Conservation (phyloP, 192 early-diverging fungal species). For the Mortierella claussenii region DNA sequence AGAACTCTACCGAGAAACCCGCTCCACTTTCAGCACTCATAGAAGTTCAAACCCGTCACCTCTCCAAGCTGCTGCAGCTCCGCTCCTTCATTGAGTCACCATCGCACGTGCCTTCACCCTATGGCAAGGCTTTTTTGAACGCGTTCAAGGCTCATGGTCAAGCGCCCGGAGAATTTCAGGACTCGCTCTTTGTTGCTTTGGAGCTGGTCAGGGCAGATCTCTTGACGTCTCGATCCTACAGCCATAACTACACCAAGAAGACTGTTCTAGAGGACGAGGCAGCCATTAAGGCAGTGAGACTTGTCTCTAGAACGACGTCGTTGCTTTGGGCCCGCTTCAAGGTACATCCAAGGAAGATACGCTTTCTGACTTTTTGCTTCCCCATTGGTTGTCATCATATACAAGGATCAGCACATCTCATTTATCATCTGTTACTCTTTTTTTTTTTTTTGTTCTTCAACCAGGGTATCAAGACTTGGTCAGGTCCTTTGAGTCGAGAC, state of each 20-base stretch:
- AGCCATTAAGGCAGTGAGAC: constrained; percentile 45
- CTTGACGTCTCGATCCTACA: constrained; percentile 59
- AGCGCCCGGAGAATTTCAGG: constrained; percentile 47
- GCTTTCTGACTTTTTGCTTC: no score
- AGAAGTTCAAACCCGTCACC: constrained; percentile 27
- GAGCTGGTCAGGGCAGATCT: constrained; percentile 62
- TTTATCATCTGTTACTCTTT: not conserved
- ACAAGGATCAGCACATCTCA: not conserved
- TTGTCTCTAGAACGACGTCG: constrained; percentile 63
- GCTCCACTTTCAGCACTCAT: constrained; percentile 12
- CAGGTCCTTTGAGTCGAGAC: constrained; percentile 74
- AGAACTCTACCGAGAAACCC: constrained; percentile 6
- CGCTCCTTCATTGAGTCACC: constrained; percentile 52
- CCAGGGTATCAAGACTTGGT: constrained; percentile 59
- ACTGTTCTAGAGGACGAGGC: constrained; percentile 53
- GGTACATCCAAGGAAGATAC: constrained; percentile 43
- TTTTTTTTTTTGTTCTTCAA: not conserved
- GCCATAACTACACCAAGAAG: constrained; percentile 55
- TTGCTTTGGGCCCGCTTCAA: constrained; percentile 67
- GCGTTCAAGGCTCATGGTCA: constrained; percentile 33
- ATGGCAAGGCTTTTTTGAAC: constrained; percentile 55
- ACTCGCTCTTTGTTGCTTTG: constrained; percentile 63
- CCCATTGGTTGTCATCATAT: no score
- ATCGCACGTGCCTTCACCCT: constrained; percentile 44
- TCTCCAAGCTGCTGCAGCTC: constrained; percentile 43